Percentiles rank a stretch among this genome's conserved stretches.
Evolutionary conservation across 2,329 filamentous ascomycete genomes (phyloP).

Genomic region (Plenodomus biglobosus): DNA sequence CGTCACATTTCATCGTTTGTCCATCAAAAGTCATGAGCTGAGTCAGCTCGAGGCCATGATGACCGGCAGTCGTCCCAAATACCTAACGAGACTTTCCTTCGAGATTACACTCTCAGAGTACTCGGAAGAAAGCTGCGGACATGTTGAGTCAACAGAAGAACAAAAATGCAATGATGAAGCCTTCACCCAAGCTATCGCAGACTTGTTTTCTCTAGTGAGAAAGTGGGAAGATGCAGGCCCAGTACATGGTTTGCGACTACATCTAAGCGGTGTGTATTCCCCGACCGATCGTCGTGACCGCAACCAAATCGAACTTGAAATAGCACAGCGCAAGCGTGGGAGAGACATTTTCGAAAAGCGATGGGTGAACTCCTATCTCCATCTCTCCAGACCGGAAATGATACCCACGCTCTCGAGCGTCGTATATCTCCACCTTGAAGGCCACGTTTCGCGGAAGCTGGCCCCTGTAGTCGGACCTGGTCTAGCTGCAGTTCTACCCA

Average conservation of each 20-base stretch:
- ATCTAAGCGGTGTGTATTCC: background rate
- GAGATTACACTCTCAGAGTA: slow-evolving; percentile 2
- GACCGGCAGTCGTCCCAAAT: slow-evolving; percentile 2
- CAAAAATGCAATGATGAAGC: background rate
- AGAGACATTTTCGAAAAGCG: background rate
- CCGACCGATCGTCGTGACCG: background rate
- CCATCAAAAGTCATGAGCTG: slow-evolving; percentile 3
- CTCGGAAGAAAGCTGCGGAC: slow-evolving; percentile 1
- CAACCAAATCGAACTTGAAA: background rate
- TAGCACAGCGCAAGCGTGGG: background rate
- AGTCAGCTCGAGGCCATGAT: slow-evolving; percentile 1
- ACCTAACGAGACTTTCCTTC: slow-evolving; percentile 1
- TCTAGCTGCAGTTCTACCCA: slow-evolving; percentile 1
- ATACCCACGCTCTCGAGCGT: slow-evolving; percentile 3
- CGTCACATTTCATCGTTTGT: slow-evolving; percentile 2
- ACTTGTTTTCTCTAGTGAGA: slow-evolving; percentile 2
- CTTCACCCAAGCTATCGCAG: background rate
- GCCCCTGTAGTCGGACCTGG: background rate
- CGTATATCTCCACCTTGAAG: background rate
- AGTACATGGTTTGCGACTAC: background rate
- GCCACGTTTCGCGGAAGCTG: background rate
- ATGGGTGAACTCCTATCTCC: background rate
- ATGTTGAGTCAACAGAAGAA: slow-evolving; percentile 1
- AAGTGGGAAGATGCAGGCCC: slow-evolving; percentile 2
- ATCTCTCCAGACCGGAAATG: background rate